Evolutionary conservation across 1,139 yeast species (phyloP), one percentile per base, ranked within the genome.

Genomic region (Suhomyces bokatorum): DNA sequence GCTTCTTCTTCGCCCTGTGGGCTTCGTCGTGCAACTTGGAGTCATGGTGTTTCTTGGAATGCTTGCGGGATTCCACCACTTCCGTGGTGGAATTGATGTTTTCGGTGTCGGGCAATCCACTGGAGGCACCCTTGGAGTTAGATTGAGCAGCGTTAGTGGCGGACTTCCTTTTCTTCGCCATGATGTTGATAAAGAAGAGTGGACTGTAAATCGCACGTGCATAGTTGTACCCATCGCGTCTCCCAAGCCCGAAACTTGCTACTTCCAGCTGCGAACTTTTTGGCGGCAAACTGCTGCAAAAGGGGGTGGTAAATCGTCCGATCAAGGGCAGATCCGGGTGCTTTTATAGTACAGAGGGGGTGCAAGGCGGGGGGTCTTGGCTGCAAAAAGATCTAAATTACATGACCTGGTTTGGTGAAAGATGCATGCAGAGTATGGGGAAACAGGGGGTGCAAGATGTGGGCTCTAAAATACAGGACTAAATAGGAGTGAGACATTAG

Each of bases 1-100:
- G 53, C 32, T 49, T 54, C 30, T 51, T 53, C 41, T 54, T 53
- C 32, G 39, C 27, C 14, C 13, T 27, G 11, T 22, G 30, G 35
- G 48, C 42, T 10, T 45, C 36, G 6, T 24, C 36, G 26, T 34
- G 36, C 13, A 10, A 46, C 29, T 43, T 46, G 10, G 39, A 24
- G n/a, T n/a, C 16, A 12, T 35, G 31, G 29, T 24, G 36, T 26
- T 24, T 32, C 7, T 14, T 27, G 29, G 28, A 13, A 13, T 11
- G 29, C 29, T 26, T 24, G 24, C 13, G 27, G 32, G n/a, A 28
- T 9, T 14, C 38, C 12, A 37, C 12, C 12, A 33, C 24, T 12
- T 40, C 44, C 11, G 14, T 13, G 15, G 29, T 28, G 13, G 34
- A 28, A 9, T 20, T 10, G 33, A 24, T 14, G 22, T 28, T 17